Percentiles rank a stretch among this genome's conserved stretches.
Conservation (phyloP, 2,329 filamentous ascomycete genomes). For the Thelonectria rubi region DNA sequence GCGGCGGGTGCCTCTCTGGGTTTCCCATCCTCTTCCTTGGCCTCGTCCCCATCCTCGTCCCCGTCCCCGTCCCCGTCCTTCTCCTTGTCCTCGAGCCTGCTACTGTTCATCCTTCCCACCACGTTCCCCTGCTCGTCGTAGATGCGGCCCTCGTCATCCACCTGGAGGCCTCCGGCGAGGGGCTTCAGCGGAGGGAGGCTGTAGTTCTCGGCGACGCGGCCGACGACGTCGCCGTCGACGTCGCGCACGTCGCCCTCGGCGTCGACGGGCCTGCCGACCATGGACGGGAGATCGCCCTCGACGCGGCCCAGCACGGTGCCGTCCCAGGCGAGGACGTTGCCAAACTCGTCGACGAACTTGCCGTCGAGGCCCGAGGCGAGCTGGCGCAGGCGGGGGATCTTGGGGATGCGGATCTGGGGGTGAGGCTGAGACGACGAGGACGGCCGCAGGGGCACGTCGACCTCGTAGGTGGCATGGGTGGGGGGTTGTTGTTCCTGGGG, state of each 20-base stretch:
- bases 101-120: constrained; percentile 68
- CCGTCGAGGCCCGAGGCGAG: constrained; percentile 56
- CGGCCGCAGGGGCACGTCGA: constrained; percentile 36
- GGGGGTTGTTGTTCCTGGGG: constrained; percentile 32
- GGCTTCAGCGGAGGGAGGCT: constrained; percentile 62
- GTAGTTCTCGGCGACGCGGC: constrained; percentile 72
- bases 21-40: constrained; percentile 14
- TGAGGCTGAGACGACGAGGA: constrained; percentile 29
- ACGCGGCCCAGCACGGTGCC: constrained; percentile 62
- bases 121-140: constrained; percentile 65
- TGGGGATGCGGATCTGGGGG: constrained; percentile 49
- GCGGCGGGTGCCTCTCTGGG: constrained; percentile 6
- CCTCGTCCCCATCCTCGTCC: background rate
- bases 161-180: constrained; percentile 61
- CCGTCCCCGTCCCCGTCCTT: background rate
- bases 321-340: constrained; percentile 60
- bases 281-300: constrained; percentile 63
- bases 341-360: constrained; percentile 62
- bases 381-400: constrained; percentile 51
- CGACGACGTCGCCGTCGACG: constrained; percentile 79
- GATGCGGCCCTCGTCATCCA: constrained; percentile 67
- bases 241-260: constrained; percentile 68
- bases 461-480: constrained; percentile 41
- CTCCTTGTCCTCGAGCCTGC: constrained; percentile 11
- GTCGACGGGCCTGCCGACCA: constrained; percentile 60